phyloP scores from a whole-genome alignment of 2,329 filamentous ascomycete genomes.

The Neofusicoccum laricinum region DNA sequence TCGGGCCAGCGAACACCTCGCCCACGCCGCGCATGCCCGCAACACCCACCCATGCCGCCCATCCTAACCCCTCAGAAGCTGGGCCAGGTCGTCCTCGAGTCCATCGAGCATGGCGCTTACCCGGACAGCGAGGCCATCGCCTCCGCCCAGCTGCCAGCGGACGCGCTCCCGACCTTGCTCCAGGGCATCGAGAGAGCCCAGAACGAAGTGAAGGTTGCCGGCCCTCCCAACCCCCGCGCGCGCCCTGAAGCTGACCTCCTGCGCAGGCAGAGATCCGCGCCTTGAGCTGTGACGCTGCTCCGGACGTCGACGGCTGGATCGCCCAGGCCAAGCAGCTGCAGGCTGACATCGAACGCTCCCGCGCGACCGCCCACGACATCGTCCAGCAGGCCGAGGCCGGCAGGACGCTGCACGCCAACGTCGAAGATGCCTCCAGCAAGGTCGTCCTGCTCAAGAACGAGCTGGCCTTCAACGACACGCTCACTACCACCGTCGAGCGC shows the following conservation, averaged over 20 bases:
- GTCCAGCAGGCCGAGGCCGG: conserved; percentile 71
- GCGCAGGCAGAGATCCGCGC: conserved; percentile 66
- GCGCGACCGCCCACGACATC: conserved; percentile 76
- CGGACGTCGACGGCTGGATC: conserved; percentile 84
- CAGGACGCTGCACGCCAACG: conserved; percentile 60
- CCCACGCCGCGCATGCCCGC: background rate
- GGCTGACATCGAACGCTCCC: conserved; percentile 78
- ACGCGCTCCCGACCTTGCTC: conserved; percentile 49
- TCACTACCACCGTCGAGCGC: conserved; percentile 50
- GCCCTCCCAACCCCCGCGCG: background rate
- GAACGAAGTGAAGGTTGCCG: conserved; percentile 51
- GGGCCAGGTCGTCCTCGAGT: conserved; percentile 62
- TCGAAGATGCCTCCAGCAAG: conserved; percentile 59
- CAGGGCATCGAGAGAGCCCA: conserved; percentile 51
- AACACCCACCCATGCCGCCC: conserved; percentile 19
- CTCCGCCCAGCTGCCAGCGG: conserved; percentile 50
- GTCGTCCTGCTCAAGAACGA: conserved; percentile 56
- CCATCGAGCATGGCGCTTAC: conserved; percentile 56
- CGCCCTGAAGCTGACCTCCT: conserved; percentile 22
- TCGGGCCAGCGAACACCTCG: background rate
- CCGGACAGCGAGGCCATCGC: conserved; percentile 56
- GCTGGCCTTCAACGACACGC: conserved; percentile 56
- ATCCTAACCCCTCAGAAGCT: conserved; percentile 38
- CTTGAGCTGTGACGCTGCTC: conserved; percentile 73
- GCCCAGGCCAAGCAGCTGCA: conserved; percentile 79